Conservation (phyloP, 345 rosid genomes). For the Eutrema heterophyllum region DNA sequence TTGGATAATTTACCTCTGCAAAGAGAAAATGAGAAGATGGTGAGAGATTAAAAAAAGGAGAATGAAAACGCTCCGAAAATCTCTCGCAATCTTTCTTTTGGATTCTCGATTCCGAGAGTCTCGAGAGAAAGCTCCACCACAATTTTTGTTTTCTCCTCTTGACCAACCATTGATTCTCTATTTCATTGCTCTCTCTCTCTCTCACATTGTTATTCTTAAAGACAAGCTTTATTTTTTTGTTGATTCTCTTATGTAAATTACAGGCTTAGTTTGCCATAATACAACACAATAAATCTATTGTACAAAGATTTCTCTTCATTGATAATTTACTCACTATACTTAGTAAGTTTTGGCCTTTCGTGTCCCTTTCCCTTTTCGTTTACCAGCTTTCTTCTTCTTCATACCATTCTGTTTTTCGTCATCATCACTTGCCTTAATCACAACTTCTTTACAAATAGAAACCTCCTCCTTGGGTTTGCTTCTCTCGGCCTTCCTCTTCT, state of each 20-base stretch:
- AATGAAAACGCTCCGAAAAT: neutral
- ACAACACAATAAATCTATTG: neutral
- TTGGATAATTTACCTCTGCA: too few species aligned
- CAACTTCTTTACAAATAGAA: neutral
- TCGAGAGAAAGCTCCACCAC: neutral
- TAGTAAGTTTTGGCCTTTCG: neutral
- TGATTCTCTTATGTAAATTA: too few species aligned
- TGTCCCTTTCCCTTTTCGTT: slow-evolving; percentile 7
- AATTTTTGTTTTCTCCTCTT: neutral
- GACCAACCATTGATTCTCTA: neutral
- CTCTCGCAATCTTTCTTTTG: slow-evolving; percentile 12
- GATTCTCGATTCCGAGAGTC: neutral
- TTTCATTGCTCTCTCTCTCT: neutral
- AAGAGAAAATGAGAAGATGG: neutral
- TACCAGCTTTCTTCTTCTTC: slow-evolving; percentile 6
- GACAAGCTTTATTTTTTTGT: too few species aligned
- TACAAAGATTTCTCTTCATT: neutral
- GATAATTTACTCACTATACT: neutral
- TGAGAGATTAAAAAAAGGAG: slow-evolving; percentile 8
- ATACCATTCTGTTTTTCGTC: slow-evolving; percentile 17
- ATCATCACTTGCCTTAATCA: neutral
- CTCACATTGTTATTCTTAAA: too few species aligned
- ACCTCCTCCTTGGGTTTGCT: slow-evolving; percentile 1
- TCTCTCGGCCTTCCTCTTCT: slow-evolving; percentile 30
- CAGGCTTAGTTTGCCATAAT: neutral